Conservation (phyloP, 2,329 filamentous ascomycete species). For the Botrytis squamosa region DNA sequence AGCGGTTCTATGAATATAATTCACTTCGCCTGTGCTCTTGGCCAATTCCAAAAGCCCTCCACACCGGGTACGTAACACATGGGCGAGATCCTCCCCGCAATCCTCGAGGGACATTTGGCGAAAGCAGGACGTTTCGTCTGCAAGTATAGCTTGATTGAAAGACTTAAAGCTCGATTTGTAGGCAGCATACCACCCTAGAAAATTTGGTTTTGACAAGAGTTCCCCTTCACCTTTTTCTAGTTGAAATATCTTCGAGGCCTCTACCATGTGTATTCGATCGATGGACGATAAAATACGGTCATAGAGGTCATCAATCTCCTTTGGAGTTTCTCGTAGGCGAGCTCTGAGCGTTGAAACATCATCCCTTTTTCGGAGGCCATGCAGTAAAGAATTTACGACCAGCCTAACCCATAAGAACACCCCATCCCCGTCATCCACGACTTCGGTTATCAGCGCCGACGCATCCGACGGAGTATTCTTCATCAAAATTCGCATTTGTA, state of each 20-base stretch:
- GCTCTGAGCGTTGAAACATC: background rate
- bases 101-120: no score
- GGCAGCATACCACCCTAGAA: no score
- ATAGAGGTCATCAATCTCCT: background rate
- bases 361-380: background rate
- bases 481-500: background rate
- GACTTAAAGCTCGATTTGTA: no score
- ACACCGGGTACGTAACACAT: background rate
- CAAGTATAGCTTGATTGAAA: no score
- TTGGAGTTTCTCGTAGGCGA: background rate
- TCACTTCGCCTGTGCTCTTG: no score
- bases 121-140: no score
- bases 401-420: background rate
- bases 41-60: background rate
- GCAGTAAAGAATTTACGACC: background rate
- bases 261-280: background rate
- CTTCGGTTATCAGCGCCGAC: background rate
- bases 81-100: rapidly evolving
- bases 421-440: background rate
- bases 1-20: no score
- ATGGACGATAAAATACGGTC: background rate
- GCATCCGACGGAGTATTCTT: background rate
- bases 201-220: no score
- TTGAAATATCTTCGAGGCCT: background rate
- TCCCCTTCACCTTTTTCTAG: rapidly evolving